Conservation (phyloP, 1,284 basidiomycete species). For the Flammula alnicola region DNA sequence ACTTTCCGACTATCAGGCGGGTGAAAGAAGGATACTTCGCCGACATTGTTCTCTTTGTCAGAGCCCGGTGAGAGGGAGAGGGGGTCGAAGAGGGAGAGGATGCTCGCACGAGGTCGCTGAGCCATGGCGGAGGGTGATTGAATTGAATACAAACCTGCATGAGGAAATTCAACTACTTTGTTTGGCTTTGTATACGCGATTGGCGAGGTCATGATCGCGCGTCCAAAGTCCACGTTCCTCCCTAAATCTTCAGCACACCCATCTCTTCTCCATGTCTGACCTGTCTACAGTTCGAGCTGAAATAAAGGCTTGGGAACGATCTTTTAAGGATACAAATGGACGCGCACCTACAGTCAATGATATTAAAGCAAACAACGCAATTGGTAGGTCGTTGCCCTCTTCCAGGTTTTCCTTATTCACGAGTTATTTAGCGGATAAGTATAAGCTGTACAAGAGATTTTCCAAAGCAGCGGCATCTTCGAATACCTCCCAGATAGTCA, state of each 20-base stretch:
- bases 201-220: slow-evolving; percentile 4
- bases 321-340: slow-evolving; percentile 65
- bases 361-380: slow-evolving; percentile 68
- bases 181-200: slow-evolving; percentile 46
- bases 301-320: slow-evolving; percentile 85
- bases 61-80: slow-evolving; percentile 44
- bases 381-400: slow-evolving; percentile 58
- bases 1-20: slow-evolving; percentile 38
- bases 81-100: slow-evolving; percentile 65
- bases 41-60: slow-evolving; percentile 65
- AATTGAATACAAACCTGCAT: slow-evolving; percentile 6
- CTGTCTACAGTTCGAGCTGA: slow-evolving; percentile 64
- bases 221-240: slow-evolving; percentile 14
- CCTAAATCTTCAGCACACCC: too few species aligned
- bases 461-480: slow-evolving; percentile 50
- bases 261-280: slow-evolving; percentile 40
- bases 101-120: slow-evolving; percentile 42
- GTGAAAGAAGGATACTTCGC: slow-evolving; percentile 55
- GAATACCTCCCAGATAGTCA: slow-evolving; percentile 15
- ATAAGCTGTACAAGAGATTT: slow-evolving; percentile 82
- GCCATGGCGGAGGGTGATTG: slow-evolving; percentile 19
- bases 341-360: slow-evolving; percentile 78
- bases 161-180: slow-evolving; percentile 26
- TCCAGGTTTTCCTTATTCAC: slow-evolving; percentile 25
- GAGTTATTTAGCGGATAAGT: slow-evolving; percentile 67